Base-by-base conservation (phyloP, 73 alveolate species). In the Paramecium octaurelia region DNA sequence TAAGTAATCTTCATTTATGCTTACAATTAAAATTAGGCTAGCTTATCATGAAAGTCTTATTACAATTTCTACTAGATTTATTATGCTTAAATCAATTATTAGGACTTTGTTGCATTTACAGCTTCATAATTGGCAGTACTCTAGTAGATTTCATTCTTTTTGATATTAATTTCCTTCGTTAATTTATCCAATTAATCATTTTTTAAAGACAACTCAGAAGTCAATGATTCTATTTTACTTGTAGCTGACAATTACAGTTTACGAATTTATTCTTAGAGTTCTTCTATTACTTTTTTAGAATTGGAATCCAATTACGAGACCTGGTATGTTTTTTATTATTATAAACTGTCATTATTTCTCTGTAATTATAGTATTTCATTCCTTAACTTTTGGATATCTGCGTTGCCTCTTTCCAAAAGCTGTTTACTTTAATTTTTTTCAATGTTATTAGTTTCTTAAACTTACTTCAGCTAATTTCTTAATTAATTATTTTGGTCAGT, bases 331-430 rank as follows among this genome's bases (percentile, higher is more conserved):
- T 64, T 64, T 64, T 64, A 64, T 64, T 64, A 34, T 64, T 64
- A 34, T 18, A 64, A 64, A 64, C 84, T 64, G 84, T 64, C 84
- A 64, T 64, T 64, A 64, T 64, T 64, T 64, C 84, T 27, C 27
- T 64, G 12, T 42, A 64, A 64, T 64, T 27, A 64, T 12, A 64
- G 16, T 3, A 64, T 31, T 64, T 64, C 84, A 64, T 64, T 64
- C 46, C 27, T 64, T 27, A 64, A 11, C 31, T 34, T 64, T 42
- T 64, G 10, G 12, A 64, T 34, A 64, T 64, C 84, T 34, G 21
- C 5, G 12, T 64, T 64, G 12, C 50, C 42, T 12, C 84, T 27
- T 12, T 64, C 84, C 20, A 64, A 31, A 31, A 11, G 27, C 14
- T 27, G 16, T 64, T 64, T 64, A 12, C 42, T 31, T 64, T 64